phyloP scores from a whole-genome alignment of 331 rosid species.

The Pyracantha coccinea region DNA sequence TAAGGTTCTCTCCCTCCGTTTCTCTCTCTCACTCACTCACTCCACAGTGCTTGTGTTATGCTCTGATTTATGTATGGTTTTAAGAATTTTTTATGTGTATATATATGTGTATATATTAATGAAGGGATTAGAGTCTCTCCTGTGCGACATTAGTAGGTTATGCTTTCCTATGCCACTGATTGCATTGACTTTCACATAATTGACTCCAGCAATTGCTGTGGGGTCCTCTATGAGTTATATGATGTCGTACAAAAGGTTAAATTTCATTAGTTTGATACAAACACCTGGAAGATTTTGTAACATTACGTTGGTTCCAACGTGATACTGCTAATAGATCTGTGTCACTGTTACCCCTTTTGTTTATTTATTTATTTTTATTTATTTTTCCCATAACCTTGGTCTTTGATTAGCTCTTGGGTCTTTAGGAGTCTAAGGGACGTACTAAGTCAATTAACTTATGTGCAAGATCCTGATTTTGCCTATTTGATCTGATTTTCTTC shows the following conservation, averaged over 20 bases:
- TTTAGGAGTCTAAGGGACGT: not conserved
- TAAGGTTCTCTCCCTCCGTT: constrained; percentile 50
- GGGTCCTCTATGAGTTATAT: not conserved
- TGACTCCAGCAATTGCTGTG: not conserved
- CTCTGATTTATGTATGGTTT: not conserved
- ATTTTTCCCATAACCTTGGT: not conserved
- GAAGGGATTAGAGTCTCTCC: not conserved
- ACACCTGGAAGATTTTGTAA: not conserved
- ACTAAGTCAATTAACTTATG: not conserved
- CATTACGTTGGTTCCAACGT: not conserved
- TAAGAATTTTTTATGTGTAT: not conserved
- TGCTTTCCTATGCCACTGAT: not conserved
- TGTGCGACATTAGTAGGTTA: not conserved
- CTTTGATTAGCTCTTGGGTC: not conserved
- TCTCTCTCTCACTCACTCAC: not conserved
- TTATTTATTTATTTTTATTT: no score
- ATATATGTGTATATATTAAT: not conserved
- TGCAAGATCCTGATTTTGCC: not conserved
- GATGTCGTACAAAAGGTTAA: not conserved
- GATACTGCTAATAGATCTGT: not conserved
- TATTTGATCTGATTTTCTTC: not conserved
- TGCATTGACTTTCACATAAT: not conserved
- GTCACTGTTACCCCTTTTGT: not conserved
- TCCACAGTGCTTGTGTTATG: not conserved
- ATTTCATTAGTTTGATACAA: not conserved